These are phyloP conservation scores for Rhododendron simsii DNA, from an alignment of 148 eudicot species.

Conservation along the genomic window DNA sequence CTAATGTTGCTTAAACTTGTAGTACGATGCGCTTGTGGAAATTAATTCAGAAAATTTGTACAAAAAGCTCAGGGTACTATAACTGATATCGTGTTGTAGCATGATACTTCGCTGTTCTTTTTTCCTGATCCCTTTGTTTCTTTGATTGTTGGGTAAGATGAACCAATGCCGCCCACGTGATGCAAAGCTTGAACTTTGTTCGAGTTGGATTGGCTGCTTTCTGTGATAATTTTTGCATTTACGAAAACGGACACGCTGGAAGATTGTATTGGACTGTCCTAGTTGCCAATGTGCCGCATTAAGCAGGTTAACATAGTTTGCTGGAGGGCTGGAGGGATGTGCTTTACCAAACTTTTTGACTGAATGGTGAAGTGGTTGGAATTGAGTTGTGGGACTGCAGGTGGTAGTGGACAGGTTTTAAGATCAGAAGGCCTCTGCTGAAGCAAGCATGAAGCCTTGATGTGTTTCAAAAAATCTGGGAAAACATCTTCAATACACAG, in stretches of 20 bases:
- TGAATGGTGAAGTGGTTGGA: neutral
- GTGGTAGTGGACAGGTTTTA: neutral
- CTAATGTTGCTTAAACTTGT: slow-evolving; percentile 26
- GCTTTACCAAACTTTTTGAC: neutral
- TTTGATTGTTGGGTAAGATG: neutral
- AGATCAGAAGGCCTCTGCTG: neutral
- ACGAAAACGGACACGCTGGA: neutral
- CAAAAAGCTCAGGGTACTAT: neutral
- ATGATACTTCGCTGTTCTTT: neutral
- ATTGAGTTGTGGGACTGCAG: neutral
- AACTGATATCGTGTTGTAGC: neutral
- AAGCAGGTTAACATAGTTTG: neutral
- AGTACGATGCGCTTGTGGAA: slow-evolving; percentile 25
- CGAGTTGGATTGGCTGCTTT: neutral
- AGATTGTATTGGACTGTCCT: neutral
- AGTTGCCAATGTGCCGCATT: neutral
- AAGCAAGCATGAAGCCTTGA: neutral
- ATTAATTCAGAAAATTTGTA: slow-evolving; percentile 16
- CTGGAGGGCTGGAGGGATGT: neutral
- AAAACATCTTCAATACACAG: no score
- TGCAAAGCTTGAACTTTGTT: neutral
- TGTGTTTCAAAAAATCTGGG: neutral
- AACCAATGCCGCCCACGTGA: neutral
- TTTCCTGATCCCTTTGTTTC: neutral
- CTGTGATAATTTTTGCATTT: neutral